Base-by-base conservation (phyloP, 352 stramenopile species). In the Phytophthora pinifolia region DNA sequence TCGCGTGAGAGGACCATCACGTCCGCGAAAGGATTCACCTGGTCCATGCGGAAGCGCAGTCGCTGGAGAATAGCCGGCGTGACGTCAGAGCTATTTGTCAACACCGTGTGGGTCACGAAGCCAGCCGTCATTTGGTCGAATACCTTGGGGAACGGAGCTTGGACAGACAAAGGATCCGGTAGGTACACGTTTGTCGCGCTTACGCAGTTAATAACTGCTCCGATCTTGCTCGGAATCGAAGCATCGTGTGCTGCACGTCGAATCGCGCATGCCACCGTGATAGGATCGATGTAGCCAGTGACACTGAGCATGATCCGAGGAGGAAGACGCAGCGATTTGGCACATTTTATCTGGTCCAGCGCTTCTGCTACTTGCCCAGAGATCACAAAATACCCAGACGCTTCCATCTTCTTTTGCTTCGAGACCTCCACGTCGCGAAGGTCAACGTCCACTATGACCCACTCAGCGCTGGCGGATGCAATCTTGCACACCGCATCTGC, bases 21-120 rank as follows among this genome's bases (percentile, higher is more conserved):
- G 45, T 91, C 80, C 0, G 76, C 77, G 25, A 90, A 92, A 39
- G 83, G 70, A 52, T 90, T 91, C 22, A 59, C 62, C 15, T 87
- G 67, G 36, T 88, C 72, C 20, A 92, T 81, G 41, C 60, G 83
- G 34, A 76, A 88, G 6, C 83, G 74, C n/a, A 92, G 50, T 13
- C 79, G 65, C 2, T 80, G 72, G 0, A 90, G 54, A 2, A 66
- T 41, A 1, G 33, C 65, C 13, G 64, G 14, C 0, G 70, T 47
- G 0, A 89, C 47, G n/a, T 92, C 73, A 6, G 48, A 31, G 5
- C 56, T 77, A 31, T 88, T 71, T 2, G 68, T 88, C n/a, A 91
- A 39, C 6, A 92, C 63, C 1, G 82, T 57, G 50, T 88, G 72
- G 4, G 83, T 92, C 33, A 75, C 52, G 53, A 92, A 88, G 0